Evolutionary conservation across 1,139 yeast species (phyloP), one percentile per base, ranked within the genome.

Genomic region (Geotrichum carabidarum): DNA sequence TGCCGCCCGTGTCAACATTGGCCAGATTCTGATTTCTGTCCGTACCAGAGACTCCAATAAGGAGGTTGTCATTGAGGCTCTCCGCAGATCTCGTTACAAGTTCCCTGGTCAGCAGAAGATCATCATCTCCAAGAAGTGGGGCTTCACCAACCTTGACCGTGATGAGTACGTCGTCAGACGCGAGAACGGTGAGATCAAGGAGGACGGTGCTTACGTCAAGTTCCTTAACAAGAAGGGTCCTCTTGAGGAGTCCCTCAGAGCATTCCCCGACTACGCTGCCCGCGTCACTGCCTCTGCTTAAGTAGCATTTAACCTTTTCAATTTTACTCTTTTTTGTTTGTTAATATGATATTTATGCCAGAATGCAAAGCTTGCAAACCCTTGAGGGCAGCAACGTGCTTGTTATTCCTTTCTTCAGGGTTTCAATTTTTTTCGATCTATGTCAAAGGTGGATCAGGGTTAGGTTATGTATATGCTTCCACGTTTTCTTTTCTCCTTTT

Each of bases 51-150:
- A 93, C 80, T 79, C 84, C 73, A 90, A 90, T 95, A 89, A 90
- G 84, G 97, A 82, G 60, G 95, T 88, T 75, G 97, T 90, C 68
- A 82, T 93, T 72, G 99, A 93, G 83, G 99, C 94, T 82, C 88
- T 93, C 78, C 91, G 99, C 84, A 91, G 99, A 85, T 95, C 98
- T 67, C 91, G 98, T 83, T 93, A 93, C 88, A 93, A 93, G 91
- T 93, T 93, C 98, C 99, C 99, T 78, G 99, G 99, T 82, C 99
- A 93, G 83, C 99, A 93, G 81, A 93, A 86, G 84, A 93, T 93
- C 75, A 93, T 93, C 73, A 80, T 93, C 78, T 93, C 99, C 68
- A 93, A 93, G 95, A 94, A 94, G 82, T 93, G 99, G 99, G 99
- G 99, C 81, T 93, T 93, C 97, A 93, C 99, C 79, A 88, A 88